Conservation (phyloP, 2,329 filamentous ascomycete species). For the Fusarium domesticum region DNA sequence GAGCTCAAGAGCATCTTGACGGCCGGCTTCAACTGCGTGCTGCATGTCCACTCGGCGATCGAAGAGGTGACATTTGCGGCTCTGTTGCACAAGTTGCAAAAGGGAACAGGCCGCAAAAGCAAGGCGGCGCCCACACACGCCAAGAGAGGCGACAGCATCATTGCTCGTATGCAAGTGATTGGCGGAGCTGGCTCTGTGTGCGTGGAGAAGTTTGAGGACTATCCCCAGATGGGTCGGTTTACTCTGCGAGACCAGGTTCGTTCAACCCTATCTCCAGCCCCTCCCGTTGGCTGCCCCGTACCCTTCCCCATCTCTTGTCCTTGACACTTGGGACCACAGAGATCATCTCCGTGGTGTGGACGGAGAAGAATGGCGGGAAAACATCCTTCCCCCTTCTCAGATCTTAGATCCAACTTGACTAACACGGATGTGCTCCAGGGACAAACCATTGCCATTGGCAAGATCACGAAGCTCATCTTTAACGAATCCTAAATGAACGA, state of each 20-base stretch:
- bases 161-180: constrained; percentile 84
- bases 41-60: constrained; percentile 95
- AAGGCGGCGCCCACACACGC: constrained; percentile 92
- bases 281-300: constrained; percentile 2
- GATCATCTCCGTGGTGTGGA: constrained; percentile 9
- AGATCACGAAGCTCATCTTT: constrained; percentile 84
- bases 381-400: constrained; percentile 6
- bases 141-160: constrained; percentile 77
- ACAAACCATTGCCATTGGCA: constrained; percentile 98
- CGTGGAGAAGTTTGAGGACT: constrained; percentile 92
- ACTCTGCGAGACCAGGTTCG: constrained; percentile 82
- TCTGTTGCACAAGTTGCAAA: constrained; percentile 90
- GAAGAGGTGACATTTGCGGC: constrained; percentile 93
- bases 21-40: constrained; percentile 94
- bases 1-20: constrained; percentile 93
- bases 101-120: constrained; percentile 89
- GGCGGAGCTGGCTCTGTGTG: constrained; percentile 85
- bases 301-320: constrained; percentile 6
- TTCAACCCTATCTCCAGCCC: constrained; percentile 15
- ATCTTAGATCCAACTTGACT: constrained; percentile 19
- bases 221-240: constrained; percentile 89
- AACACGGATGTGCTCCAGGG: constrained; percentile 55
- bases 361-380: constrained; percentile 6
- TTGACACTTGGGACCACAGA: not conserved
- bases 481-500: constrained; percentile 32